phyloP scores from a whole-genome alignment of 2,329 filamentous ascomycete genomes.

The Aspergillus luchuensis region DNA sequence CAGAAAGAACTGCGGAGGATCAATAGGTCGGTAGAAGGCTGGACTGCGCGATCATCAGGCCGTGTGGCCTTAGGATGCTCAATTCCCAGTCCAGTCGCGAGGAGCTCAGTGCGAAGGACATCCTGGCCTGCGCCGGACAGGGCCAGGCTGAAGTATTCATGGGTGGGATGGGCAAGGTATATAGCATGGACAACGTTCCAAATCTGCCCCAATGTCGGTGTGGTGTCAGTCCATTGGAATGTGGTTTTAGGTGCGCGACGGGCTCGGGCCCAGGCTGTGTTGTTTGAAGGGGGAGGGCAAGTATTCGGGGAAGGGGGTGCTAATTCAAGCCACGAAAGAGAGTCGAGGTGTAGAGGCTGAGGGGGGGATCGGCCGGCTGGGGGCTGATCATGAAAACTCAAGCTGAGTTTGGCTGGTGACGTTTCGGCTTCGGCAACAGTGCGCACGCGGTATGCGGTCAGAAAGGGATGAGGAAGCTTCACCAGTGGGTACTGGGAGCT shows the following conservation, averaged over 20 bases:
- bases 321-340: constrained; percentile 43
- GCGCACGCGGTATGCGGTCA: constrained; percentile 47
- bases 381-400: neutral
- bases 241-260: constrained; percentile 33
- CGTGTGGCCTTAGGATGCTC: constrained; percentile 24
- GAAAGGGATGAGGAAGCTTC: constrained; percentile 51
- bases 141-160: constrained; percentile 39
- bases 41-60: constrained; percentile 25
- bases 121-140: constrained; percentile 33
- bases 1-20: constrained; percentile 63
- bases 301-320: constrained; percentile 26
- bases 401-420: constrained; percentile 13
- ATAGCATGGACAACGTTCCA: constrained; percentile 43
- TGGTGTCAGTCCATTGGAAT: constrained; percentile 35
- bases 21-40: constrained; percentile 41
- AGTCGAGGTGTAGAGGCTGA: constrained; percentile 43
- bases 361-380: constrained; percentile 34
- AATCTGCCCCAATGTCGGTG: constrained; percentile 38
- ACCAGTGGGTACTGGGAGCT: constrained; percentile 38
- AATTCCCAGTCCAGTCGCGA: constrained; percentile 34
- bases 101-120: constrained; percentile 48
- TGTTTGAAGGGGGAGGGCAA: constrained; percentile 35
- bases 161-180: constrained; percentile 34
- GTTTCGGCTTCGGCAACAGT: constrained; percentile 28
- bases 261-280: constrained; percentile 43